Conservation (phyloP, 106 monocot genomes). For the Xerophyta viscosa region DNA sequence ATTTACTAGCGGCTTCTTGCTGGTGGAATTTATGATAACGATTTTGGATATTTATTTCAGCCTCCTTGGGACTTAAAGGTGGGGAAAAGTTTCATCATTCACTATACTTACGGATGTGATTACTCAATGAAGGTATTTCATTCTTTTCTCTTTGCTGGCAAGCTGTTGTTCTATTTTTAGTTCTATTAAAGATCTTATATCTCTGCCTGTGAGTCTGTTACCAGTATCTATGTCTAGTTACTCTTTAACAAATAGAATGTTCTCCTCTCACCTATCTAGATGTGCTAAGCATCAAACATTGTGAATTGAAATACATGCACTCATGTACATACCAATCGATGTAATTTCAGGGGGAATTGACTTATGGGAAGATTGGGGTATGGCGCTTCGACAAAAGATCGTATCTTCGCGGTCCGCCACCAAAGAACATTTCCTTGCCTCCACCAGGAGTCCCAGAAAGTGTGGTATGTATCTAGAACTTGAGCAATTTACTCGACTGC, state of each 20-base stretch:
- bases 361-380: slow-evolving; percentile 28
- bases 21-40: no score
- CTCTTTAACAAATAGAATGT: no score
- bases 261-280: no score
- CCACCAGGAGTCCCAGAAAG: slow-evolving; percentile 44
- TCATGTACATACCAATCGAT: not conserved
- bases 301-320: no score
- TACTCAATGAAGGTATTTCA: slow-evolving; percentile 16
- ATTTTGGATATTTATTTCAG: slow-evolving; percentile 12
- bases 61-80: slow-evolving; percentile 42
- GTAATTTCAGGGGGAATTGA: slow-evolving; percentile 22
- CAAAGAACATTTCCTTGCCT: slow-evolving; percentile 32
- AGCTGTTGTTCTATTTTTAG: no score
- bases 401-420: slow-evolving; percentile 20
- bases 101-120: slow-evolving; percentile 52
- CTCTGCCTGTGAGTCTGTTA: no score
- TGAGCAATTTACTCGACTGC: no score
- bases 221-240: no score
- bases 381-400: slow-evolving; percentile 47
- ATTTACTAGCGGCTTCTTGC: no score
- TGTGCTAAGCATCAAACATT: no score
- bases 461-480: no score
- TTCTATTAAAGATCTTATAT: no score
- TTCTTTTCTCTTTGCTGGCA: not conserved
- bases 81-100: slow-evolving; percentile 39